Conservation (phyloP, 495 filamentous ascomycete genomes). For the Penicillium antarcticum region DNA sequence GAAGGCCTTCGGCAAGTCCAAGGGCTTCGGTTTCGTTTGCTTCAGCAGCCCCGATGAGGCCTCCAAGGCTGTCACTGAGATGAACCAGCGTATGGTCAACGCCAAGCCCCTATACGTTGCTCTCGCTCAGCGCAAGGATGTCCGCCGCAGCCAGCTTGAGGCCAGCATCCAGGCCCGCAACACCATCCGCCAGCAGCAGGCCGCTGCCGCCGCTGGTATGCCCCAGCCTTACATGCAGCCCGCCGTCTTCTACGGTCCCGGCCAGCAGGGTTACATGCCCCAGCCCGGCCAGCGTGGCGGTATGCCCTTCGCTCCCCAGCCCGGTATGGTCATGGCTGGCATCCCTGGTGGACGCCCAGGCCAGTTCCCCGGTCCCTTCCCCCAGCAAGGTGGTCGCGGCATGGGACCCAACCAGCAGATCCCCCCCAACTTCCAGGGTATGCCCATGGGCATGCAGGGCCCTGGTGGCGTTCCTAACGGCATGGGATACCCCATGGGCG, state of each 20-base stretch:
- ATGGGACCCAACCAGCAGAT: slow-evolving; percentile 74
- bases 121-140: slow-evolving; percentile 97
- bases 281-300: slow-evolving; percentile 64
- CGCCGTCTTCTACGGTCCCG: slow-evolving; percentile 82
- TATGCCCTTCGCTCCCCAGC: slow-evolving; percentile 81
- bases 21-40: slow-evolving; percentile 99
- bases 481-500: slow-evolving; percentile 54
- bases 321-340: slow-evolving; percentile 74
- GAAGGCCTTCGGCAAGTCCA: slow-evolving; percentile 90
- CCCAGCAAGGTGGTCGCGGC: slow-evolving; percentile 81
- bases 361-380: slow-evolving; percentile 76
- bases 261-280: slow-evolving; percentile 80
- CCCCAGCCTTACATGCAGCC: slow-evolving; percentile 82
- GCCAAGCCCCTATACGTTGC: slow-evolving; percentile 97
- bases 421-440: slow-evolving; percentile 75
- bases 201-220: slow-evolving; percentile 88
- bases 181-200: slow-evolving; percentile 96
- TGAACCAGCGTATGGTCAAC: slow-evolving; percentile 99
- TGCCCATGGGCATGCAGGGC: slow-evolving; percentile 73
- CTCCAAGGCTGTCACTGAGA: slow-evolving; percentile 96
- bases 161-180: slow-evolving; percentile 99
- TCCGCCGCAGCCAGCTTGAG: slow-evolving; percentile 97
- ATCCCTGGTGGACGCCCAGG: slow-evolving; percentile 80
- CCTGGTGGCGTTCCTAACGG: slow-evolving; percentile 53
- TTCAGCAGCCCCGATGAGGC: slow-evolving; percentile 99